A percentile compares a stretch with the other conserved stretches of the same genome.
Conservation (phyloP, 768 basidiomycete genomes). For the Russula olivacea region DNA sequence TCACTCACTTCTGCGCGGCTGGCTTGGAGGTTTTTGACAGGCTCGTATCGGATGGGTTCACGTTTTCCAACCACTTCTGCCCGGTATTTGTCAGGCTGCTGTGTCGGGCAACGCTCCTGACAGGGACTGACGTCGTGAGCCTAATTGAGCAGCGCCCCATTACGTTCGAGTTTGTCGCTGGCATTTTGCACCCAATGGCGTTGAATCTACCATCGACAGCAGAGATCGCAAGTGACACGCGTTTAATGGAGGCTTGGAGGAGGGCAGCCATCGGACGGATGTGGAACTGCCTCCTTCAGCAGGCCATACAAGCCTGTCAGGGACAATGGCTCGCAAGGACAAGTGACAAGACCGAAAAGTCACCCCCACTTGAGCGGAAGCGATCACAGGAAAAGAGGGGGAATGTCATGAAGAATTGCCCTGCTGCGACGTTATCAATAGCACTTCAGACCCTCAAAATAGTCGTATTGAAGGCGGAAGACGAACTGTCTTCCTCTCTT, state of each 20-base stretch:
- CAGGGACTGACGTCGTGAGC: constrained; percentile 46
- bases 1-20: constrained; percentile 33
- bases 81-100: constrained; percentile 33
- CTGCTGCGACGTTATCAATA: constrained; percentile 36
- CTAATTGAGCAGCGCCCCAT: constrained; percentile 52
- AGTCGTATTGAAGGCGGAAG: constrained; percentile 55
- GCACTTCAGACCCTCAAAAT: constrained; percentile 64
- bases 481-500: constrained; percentile 49
- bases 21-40: constrained; percentile 35
- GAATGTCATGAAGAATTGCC: constrained; percentile 20
- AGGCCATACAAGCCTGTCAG: constrained; percentile 50
- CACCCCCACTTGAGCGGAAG: constrained; percentile 36
- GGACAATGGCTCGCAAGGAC: constrained; percentile 29
- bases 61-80: constrained; percentile 31
- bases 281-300: constrained; percentile 60
- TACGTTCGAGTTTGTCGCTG: constrained; percentile 56
- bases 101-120: constrained; percentile 39
- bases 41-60: constrained; percentile 31
- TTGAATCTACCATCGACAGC: constrained; percentile 47
- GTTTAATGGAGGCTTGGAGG: constrained; percentile 42
- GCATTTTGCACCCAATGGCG: constrained; percentile 57
- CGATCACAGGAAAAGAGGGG: constrained; percentile 43
- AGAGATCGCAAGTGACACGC: constrained; percentile 39
- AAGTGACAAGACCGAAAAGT: constrained; percentile 26
- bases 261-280: constrained; percentile 42